Percentiles rank a stretch among this genome's conserved stretches.
Conservation (phyloP, 176 grass and related monocot genomes). For the Bolboschoenus planiculmis region DNA sequence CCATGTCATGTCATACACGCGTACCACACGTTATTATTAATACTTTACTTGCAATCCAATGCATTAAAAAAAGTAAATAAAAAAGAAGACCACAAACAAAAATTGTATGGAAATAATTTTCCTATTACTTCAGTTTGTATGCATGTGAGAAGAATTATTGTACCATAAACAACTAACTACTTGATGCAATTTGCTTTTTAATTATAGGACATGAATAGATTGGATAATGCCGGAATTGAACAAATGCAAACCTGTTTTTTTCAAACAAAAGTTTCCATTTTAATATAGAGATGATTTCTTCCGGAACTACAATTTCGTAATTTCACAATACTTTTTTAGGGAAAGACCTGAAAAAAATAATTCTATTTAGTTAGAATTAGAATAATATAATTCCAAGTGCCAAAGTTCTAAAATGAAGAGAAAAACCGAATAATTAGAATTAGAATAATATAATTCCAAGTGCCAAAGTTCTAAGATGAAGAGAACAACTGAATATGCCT, state of each 20-base stretch:
- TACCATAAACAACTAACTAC: neutral
- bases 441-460: neutral
- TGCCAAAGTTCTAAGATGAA: neutral
- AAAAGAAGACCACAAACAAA: too few relatives aligned
- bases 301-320: neutral
- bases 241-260: neutral
- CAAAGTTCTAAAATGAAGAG: neutral
- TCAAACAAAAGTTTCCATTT: neutral
- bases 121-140: neutral
- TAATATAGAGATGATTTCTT: neutral
- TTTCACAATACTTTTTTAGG: neutral
- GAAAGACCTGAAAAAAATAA: neutral
- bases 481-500: neutral
- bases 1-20: too few relatives aligned
- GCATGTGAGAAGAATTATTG: neutral
- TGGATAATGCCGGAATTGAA: neutral
- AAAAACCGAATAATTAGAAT: neutral
- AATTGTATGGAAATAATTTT: neutral
- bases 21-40: too few relatives aligned
- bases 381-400: neutral
- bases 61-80: too few relatives aligned
- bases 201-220: neutral
- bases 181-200: neutral
- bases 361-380: neutral
- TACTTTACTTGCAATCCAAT: too few relatives aligned